Percentiles rank a stretch among this genome's conserved stretches.
Evolutionary conservation across 805 yeast genomes (phyloP).

Genomic region (Saturnispora zaruensis): DNA sequence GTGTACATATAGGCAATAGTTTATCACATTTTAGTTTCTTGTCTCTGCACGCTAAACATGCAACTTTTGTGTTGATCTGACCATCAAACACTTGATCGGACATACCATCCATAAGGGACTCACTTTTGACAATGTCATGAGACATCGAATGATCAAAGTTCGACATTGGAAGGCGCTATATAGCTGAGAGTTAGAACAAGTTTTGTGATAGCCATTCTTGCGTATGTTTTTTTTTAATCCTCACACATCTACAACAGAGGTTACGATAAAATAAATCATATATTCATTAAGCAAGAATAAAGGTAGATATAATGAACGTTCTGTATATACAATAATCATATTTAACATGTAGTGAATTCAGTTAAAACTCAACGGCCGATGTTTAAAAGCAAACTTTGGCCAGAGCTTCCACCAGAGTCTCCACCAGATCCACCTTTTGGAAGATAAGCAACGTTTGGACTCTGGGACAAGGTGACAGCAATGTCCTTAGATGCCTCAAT

Average conservation of each 20-base stretch:
- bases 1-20: conserved; percentile 19
- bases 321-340: conserved; percentile 1
- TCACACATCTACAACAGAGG: neutral
- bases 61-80: conserved; percentile 18
- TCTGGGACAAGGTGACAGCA: conserved; percentile 75
- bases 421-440: conserved; percentile 46
- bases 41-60: conserved; percentile 27
- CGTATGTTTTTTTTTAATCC: neutral
- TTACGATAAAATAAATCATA: neutral
- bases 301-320: neutral
- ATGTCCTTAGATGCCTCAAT: conserved; percentile 95
- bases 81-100: conserved; percentile 6
- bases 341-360: neutral
- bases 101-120: neutral
- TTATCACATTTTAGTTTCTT: conserved; percentile 28
- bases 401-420: conserved; percentile 28
- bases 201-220: no score
- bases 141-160: neutral
- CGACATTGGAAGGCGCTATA: neutral
- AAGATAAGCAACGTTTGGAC: conserved; percentile 81
- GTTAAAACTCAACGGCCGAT: conserved; percentile 46
- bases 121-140: neutral
- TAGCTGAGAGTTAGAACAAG: neutral
- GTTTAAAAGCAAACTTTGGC: conserved; percentile 54
- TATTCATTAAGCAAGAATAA: neutral